Conservation (phyloP, 352 stramenopile species). For the Phytopythium cucurbitacearum region DNA sequence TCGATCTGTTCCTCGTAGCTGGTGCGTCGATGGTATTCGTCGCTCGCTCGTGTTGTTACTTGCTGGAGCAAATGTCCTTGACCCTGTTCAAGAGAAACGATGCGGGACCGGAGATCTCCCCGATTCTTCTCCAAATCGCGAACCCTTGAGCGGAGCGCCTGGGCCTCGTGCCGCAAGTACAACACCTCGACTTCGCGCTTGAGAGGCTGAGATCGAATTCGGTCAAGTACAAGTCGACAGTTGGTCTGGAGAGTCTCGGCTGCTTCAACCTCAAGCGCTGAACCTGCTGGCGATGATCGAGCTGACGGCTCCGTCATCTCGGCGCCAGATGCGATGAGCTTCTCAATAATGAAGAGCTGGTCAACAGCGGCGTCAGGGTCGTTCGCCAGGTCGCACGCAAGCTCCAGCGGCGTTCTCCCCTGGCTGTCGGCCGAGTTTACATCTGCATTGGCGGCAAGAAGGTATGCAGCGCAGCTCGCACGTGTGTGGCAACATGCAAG, state of each 20-base stretch:
- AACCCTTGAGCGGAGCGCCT: conserved; percentile 3
- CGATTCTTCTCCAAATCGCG: neutral
- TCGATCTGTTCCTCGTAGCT: conserved; percentile 28
- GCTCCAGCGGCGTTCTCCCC: conserved; percentile 29
- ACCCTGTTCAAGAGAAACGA: neutral
- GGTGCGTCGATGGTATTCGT: conserved; percentile 1
- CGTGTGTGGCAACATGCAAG: conserved; percentile 31
- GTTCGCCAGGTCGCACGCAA: conserved; percentile 49
- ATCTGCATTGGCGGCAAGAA: conserved; percentile 55
- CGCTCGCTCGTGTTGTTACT: conserved; percentile 8
- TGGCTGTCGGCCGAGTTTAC: conserved; percentile 24
- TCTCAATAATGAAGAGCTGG: conserved; percentile 44
- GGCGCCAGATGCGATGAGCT: conserved; percentile 34
- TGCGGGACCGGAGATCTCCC: neutral
- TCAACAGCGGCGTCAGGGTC: conserved; percentile 17
- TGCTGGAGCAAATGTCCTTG: conserved; percentile 1
- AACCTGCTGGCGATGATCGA: too few relatives aligned
- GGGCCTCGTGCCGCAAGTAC: conserved; percentile 41
- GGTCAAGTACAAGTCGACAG: conserved; percentile 32
- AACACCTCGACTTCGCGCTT: conserved; percentile 54
- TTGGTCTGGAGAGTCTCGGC: neutral
- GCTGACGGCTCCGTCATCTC: conserved; percentile 14
- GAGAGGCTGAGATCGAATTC: conserved; percentile 34
- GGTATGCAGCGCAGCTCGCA: conserved; percentile 48
- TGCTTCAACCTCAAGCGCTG: neutral